Evolutionary conservation across 1,139 yeast species (phyloP), one percentile per base, ranked within the genome.

Genomic region (Pichiaceae sp.): DNA sequence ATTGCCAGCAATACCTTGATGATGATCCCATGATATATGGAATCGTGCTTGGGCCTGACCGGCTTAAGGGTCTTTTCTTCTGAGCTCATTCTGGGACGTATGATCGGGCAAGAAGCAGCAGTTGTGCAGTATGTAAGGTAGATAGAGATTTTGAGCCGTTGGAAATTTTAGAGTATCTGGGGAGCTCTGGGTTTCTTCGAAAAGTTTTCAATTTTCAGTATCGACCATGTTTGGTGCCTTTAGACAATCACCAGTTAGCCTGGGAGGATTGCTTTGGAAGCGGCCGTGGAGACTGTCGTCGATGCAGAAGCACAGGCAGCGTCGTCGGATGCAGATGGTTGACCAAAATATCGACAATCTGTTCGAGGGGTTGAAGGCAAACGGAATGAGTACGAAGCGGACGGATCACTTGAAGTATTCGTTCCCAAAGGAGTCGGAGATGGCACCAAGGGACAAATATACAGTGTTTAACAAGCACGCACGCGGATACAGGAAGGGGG

Each of bases 141-240:
- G n/a, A n/a, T n/a, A n/a, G n/a, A n/a, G n/a, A n/a, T n/a, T n/a
- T n/a, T n/a, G n/a, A n/a, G n/a, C n/a, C n/a, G n/a, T n/a, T n/a
- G n/a, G n/a, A n/a, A n/a, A n/a, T n/a, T n/a, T n/a, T n/a, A n/a
- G n/a, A n/a, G n/a, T n/a, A n/a, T n/a, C n/a, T n/a, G n/a, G n/a
- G n/a, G n/a, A n/a, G n/a, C n/a, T n/a, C n/a, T n/a, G n/a, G n/a
- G n/a, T n/a, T n/a, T n/a, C n/a, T n/a, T n/a, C n/a, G n/a, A n/a
- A n/a, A n/a, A n/a, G n/a, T n/a, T n/a, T n/a, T n/a, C n/a, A n/a
- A n/a, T n/a, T n/a, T n/a, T n/a, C n/a, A n/a, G n/a, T n/a, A n/a
- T n/a, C n/a, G n/a, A n/a, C n/a, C 25, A 84, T 85, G 95, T 77
- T 85, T 53, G 95, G 95, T 41, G 78, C 95, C 14, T 86, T 86